A percentile compares a stretch with the other conserved stretches of the same genome.
phyloP scores from a whole-genome alignment of 2,329 filamentous ascomycete genomes.

The Paradendryphiella salina region DNA sequence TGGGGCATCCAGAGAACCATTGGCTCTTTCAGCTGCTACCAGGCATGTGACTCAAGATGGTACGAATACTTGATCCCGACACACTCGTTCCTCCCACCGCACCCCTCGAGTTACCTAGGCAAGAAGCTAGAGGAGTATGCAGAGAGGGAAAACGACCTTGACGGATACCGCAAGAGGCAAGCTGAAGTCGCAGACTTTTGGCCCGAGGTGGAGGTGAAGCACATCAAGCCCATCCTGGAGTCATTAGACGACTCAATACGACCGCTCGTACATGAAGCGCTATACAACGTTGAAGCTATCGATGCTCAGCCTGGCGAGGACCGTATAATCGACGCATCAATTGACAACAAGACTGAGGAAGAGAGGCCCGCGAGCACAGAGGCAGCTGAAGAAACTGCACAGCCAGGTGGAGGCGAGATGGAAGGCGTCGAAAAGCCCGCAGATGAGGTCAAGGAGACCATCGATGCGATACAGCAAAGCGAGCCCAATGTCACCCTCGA shows the following conservation, averaged over 20 bases:
- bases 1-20: slow-evolving; percentile 93
- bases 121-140: slow-evolving; percentile 79
- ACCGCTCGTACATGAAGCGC: slow-evolving; percentile 63
- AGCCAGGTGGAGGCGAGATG: slow-evolving; percentile 11
- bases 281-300: slow-evolving; percentile 53
- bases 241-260: slow-evolving; percentile 65
- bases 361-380: slow-evolving; percentile 11
- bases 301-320: slow-evolving; percentile 35
- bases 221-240: slow-evolving; percentile 70
- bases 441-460: slow-evolving; percentile 29
- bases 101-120: slow-evolving; percentile 83
- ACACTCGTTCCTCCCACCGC: slow-evolving; percentile 88
- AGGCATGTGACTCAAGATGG: slow-evolving; percentile 90
- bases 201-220: slow-evolving; percentile 76
- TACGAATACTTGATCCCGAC: slow-evolving; percentile 97
- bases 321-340: slow-evolving; percentile 40
- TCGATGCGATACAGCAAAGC: slow-evolving; percentile 33
- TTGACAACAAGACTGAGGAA: slow-evolving; percentile 21
- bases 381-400: slow-evolving; percentile 15
- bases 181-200: slow-evolving; percentile 81
- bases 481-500: slow-evolving; percentile 33
- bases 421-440: slow-evolving; percentile 5
- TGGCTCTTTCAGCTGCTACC: slow-evolving; percentile 91
- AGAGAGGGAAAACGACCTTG: slow-evolving; percentile 71
- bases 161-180: slow-evolving; percentile 69